Conservation (phyloP, 306 rosid species). For the Adenanthera pavonina region DNA sequence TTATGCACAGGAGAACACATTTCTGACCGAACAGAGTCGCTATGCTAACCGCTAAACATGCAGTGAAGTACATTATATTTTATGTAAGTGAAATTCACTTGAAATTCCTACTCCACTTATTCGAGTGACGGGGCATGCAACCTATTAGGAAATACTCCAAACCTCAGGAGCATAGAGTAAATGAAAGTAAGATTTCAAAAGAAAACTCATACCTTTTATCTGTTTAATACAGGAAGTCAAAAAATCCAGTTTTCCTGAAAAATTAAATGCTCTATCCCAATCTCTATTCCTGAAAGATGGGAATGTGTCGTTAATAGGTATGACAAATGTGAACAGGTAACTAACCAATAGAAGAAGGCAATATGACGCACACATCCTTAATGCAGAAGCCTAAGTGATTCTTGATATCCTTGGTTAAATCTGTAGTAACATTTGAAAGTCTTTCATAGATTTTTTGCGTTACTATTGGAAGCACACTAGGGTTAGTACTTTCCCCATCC, state of each 20-base stretch:
- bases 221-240: constrained; percentile 64
- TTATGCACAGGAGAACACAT: background rate
- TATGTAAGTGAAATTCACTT: background rate
- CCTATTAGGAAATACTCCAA: constrained; percentile 1
- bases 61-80: background rate
- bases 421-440: constrained; percentile 45
- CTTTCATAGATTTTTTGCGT: constrained; percentile 28
- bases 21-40: background rate
- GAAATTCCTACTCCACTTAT: background rate
- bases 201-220: constrained; percentile 50
- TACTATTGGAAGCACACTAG: constrained; percentile 41
- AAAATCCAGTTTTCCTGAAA: constrained; percentile 56
- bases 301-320: background rate
- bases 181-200: background rate
- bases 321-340: background rate
- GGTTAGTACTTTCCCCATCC: constrained; percentile 39
- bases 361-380: constrained; percentile 65
- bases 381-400: constrained; percentile 62
- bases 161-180: background rate
- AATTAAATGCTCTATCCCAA: constrained; percentile 80
- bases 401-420: constrained; percentile 53
- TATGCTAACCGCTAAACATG: constrained; percentile 21
- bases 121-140: background rate
- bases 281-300: constrained; percentile 59
- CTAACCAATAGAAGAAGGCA: background rate